Conservation (phyloP, 371 early-diverging fungal species). For the Mortierella sp. region DNA sequence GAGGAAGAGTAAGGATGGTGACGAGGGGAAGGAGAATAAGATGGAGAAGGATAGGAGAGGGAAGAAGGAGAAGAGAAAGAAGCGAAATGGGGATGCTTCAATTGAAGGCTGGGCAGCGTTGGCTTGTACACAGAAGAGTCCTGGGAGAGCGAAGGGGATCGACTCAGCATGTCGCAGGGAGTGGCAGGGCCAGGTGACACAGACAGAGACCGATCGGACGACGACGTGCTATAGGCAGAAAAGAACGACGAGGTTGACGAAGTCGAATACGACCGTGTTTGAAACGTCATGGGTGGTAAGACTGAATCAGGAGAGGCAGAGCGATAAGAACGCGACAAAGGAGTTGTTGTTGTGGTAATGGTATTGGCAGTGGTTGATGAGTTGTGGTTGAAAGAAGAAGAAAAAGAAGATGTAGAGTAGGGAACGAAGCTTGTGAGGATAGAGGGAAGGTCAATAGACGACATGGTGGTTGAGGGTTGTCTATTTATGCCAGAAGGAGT, state of each 20-base stretch:
- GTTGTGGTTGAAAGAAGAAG: background rate
- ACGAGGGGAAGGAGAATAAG: conserved; percentile 16
- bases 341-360: no score
- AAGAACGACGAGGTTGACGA: conserved; percentile 44
- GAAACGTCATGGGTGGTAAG: conserved; percentile 33
- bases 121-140: conserved; percentile 28
- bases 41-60: conserved; percentile 1
- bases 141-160: conserved; percentile 46
- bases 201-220: conserved; percentile 43
- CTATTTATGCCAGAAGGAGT: conserved; percentile 14
- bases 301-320: conserved; percentile 30
- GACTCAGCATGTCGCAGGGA: conserved; percentile 42
- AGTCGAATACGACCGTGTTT: conserved; percentile 39
- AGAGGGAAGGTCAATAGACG: conserved; percentile 40
- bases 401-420: conserved; percentile 21
- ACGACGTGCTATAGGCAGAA: conserved; percentile 34
- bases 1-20: conserved; percentile 29
- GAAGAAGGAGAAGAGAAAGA: conserved; percentile 15
- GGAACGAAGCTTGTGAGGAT: conserved; percentile 38
- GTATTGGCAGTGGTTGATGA: no score
- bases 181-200: conserved; percentile 51
- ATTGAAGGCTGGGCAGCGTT: conserved; percentile 17
- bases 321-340: conserved; percentile 16
- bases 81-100: conserved; percentile 9
- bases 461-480: conserved; percentile 12